phyloP scores from a whole-genome alignment of 306 rosid species.

The Cotoneaster glaucophyllus region DNA sequence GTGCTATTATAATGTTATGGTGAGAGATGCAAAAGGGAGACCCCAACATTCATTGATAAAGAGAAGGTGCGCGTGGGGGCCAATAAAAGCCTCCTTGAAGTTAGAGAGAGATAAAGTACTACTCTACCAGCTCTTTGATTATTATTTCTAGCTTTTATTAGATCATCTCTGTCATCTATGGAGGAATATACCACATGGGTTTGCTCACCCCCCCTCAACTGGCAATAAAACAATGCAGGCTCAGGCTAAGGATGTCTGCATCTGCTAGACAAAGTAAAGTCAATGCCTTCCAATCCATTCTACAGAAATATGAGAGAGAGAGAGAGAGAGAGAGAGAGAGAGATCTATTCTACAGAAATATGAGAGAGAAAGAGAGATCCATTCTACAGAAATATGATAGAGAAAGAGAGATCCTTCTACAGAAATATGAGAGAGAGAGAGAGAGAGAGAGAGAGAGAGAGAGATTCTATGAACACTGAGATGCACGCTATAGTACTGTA shows the following conservation, averaged over 20 bases:
- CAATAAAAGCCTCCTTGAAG: background rate
- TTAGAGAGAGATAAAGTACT: background rate
- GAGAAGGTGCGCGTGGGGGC: background rate
- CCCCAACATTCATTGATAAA: background rate
- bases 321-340: too few species aligned
- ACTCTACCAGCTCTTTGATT: background rate
- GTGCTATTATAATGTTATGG: background rate
- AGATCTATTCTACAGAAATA: too few species aligned
- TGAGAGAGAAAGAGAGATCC: too few species aligned
- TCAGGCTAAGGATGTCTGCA: constrained; percentile 1
- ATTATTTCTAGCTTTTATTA: background rate
- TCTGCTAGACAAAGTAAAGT: background rate
- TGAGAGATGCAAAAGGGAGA: background rate
- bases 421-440: background rate
- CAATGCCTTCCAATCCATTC: constrained; percentile 9
- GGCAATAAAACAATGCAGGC: background rate
- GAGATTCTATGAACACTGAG: background rate
- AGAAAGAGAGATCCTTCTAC: too few species aligned
- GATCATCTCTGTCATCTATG: background rate
- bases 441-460: background rate
- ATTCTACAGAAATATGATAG: too few species aligned
- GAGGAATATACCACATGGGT: constrained; percentile 27
- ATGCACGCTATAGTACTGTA: background rate
- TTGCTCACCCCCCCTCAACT: constrained; percentile 13
- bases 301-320: background rate